These are phyloP conservation scores for Bolboschoenoplectus hybrid DNA, from an alignment of 202 grass and related monocot species.

Conservation along the genomic window DNA sequence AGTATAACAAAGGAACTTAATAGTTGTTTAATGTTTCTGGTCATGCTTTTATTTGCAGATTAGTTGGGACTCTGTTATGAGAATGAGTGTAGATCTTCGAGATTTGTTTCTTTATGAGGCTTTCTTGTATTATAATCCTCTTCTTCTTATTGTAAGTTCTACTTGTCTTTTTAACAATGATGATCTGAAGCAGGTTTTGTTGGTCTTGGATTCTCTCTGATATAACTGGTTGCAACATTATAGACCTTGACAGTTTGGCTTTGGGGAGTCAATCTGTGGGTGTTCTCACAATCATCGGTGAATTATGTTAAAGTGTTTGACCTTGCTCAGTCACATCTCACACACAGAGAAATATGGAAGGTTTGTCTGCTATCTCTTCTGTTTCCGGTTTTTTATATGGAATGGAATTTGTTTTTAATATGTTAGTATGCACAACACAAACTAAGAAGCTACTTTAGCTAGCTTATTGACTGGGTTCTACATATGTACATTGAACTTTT, in stretches of 20 bases:
- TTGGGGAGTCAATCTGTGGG: slow-evolving; percentile 97
- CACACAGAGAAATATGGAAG: slow-evolving; percentile 95
- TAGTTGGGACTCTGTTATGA: slow-evolving; percentile 98
- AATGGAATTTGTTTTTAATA: neutral
- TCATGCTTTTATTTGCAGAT: slow-evolving; percentile 57
- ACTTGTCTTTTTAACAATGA: slow-evolving; percentile 8
- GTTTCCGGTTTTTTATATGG: slow-evolving; percentile 5
- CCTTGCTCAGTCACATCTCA: slow-evolving; percentile 87
- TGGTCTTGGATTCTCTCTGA: neutral
- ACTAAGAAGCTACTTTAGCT: neutral
- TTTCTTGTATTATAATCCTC: slow-evolving; percentile 98
- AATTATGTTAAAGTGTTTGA: slow-evolving; percentile 95
- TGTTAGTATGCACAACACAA: neutral
- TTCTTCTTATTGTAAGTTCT: slow-evolving; percentile 86
- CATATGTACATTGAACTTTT: neutral
- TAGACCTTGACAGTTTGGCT: slow-evolving; percentile 98
- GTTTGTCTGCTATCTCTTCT: slow-evolving; percentile 45
- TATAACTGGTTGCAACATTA: slow-evolving; percentile 47
- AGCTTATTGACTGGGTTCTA: neutral
- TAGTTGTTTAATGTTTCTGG: slow-evolving; percentile 30
- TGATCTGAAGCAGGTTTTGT: slow-evolving; percentile 14
- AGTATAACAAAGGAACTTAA: neutral
- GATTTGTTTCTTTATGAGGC: slow-evolving; percentile 96
- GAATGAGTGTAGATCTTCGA: slow-evolving; percentile 87
- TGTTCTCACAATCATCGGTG: slow-evolving; percentile 83